Evolutionary conservation across 2,329 filamentous ascomycete species (phyloP).

Genomic region (Colletotrichum sp.): DNA sequence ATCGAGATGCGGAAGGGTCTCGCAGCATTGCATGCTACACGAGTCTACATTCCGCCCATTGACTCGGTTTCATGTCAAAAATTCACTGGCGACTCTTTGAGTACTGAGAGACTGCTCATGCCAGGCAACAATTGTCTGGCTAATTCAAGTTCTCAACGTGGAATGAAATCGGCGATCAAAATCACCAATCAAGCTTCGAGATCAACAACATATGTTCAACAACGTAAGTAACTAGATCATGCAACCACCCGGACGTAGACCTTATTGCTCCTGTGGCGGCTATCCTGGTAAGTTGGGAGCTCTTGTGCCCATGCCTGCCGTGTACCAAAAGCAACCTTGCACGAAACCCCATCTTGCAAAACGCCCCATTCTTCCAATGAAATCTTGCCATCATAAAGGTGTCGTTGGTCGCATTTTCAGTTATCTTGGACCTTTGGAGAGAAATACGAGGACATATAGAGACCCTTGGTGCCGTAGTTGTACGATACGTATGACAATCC

Average conservation of each 20-base stretch:
- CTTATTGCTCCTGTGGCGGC: background rate
- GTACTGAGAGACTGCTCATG: background rate
- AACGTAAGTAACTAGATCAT: background rate
- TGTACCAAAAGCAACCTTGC: background rate
- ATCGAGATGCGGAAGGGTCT: background rate
- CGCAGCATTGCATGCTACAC: background rate
- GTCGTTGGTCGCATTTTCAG: background rate
- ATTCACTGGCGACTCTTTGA: background rate
- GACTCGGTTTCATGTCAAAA: background rate
- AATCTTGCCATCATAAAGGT: background rate
- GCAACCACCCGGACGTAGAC: background rate
- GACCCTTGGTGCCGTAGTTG: background rate
- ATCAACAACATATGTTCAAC: background rate
- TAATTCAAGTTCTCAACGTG: background rate
- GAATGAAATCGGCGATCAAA: background rate
- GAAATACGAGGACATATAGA: constrained; percentile 14
- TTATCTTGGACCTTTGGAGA: background rate
- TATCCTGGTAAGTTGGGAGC: background rate
- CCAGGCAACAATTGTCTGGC: background rate
- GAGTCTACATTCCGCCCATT: background rate
- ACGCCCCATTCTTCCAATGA: background rate
- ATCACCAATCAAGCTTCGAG: background rate
- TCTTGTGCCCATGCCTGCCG: background rate
- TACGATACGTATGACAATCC: constrained; percentile 2
- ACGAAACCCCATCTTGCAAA: background rate